phyloP scores from a whole-genome alignment of 352 stramenopile species.

The Phytophthora quininea region DNA sequence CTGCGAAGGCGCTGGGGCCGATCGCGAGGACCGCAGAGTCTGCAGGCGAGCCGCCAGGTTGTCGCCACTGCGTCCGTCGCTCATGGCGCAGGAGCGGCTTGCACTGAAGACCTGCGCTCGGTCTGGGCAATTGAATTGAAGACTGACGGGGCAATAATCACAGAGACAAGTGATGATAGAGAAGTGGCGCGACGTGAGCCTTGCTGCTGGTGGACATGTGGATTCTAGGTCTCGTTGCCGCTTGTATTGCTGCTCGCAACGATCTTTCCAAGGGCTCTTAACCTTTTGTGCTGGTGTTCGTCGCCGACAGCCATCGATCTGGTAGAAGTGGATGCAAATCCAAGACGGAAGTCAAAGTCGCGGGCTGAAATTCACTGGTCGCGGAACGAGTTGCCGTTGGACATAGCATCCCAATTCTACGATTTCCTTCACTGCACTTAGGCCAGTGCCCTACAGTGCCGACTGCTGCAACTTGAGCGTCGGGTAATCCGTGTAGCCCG shows the following conservation, averaged over 20 bases:
- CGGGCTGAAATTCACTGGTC: conserved; percentile 20
- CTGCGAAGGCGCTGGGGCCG: background rate
- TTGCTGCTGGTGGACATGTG: background rate
- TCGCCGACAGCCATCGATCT: background rate
- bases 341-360: background rate
- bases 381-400: conserved; percentile 10
- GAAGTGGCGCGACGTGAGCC: no score
- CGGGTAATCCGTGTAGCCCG: conserved; percentile 58
- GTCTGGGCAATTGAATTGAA: conserved; percentile 4
- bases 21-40: conserved; percentile 10
- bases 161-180: background rate
- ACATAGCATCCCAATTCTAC: background rate
- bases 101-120: conserved; percentile 2
- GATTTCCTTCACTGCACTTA: background rate
- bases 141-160: background rate
- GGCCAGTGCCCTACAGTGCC: conserved; percentile 10
- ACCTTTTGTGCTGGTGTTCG: no score
- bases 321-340: conserved; percentile 7
- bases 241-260: no score
- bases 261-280: no score
- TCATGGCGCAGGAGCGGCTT: background rate
- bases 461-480: conserved; percentile 44
- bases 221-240: background rate
- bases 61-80: conserved; percentile 6
- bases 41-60: conserved; percentile 21